Base-by-base conservation (phyloP, 2,329 filamentous ascomycete species). In the Ophiostoma fasciatum region DNA sequence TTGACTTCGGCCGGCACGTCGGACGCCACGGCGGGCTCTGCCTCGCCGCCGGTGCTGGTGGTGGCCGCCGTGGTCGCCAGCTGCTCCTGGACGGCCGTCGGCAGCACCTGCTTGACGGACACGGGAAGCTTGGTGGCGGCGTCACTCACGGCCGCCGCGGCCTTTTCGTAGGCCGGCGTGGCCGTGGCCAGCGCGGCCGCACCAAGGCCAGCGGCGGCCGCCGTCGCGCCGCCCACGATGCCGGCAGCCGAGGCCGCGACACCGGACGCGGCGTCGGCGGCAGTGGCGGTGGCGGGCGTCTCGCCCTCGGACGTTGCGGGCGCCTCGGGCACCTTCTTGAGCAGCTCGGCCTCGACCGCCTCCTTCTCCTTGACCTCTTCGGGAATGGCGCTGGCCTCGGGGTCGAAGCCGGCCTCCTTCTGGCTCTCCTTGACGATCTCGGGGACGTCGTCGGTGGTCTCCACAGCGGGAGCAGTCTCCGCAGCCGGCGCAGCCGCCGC, bases 391-490 rank as follows among this genome's bases (percentile, higher is more conserved):
- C 75, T 76, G 10, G 81, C 78, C 52, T 83, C 80, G n/a, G 78
- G 71, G 7, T 64, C 59, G 29, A 65, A 62, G 36, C 70, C 57
- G 15, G 78, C 78, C 51, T 75, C 68, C 46, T 74, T 63, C 51
- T 85, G 78, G 58, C 77, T 82, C 49, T 83, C 71, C 50, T 71
- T 76, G 35, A 85, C 80, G 28, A 78, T 56, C 42, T 71, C 66
- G 21, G 77, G 76, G 10, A 44, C 37, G 29, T 26, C 19, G 12
- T 30, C 33, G 19, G 15, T 9, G 14, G 23, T 21, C 5, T 25
- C 9, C 8, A 6, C 10, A 25, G 3, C 18, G 13, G n/a, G 15
- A 20, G 18, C 17, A 21, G 31, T 12, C 14, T n/a, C 17, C 31
- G 18, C 17, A 21, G 31, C 11, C 14, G 21, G 8, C 8, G 11